Evolutionary conservation across 495 filamentous ascomycete genomes (phyloP), one percentile per base, ranked within the genome.

Genomic region (Penicillium paxilli): DNA sequence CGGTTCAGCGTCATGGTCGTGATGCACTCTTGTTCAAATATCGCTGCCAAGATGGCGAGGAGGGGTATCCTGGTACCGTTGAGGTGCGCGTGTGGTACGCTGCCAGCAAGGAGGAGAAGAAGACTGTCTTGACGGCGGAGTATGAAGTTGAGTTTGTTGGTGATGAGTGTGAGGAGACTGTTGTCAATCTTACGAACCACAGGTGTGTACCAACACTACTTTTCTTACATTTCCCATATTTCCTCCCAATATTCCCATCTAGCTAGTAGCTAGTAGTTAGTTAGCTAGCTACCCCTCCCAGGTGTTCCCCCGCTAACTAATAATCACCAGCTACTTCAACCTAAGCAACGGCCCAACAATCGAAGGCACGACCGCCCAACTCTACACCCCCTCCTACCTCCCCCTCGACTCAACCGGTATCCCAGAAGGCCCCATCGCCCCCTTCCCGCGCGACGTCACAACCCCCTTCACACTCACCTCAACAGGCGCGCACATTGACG

Each of bases 261-360:
- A 21, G 3, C 16, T 19, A 44, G 12, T 19, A 24, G 5, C 17
- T 6, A n/a, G n/a, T 20, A 14, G 22, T 14, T 44, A n/a, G 9
- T 19, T 44, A 41, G 26, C 26, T 30, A 30, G 26, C 26, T 30
- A 30, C 9, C 26, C 12, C 8, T 8, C 3, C 26, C 26, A n/a
- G n/a, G 25, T 24, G 28, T 7, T 20, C 28, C n/a, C 51, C 60
- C n/a, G n/a, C n/a, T n/a, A n/a, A n/a, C n/a, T n/a, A n/a, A n/a
- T n/a, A n/a, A n/a, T n/a, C n/a, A n/a, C n/a, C n/a, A 97, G 92
- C 58, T 98, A 98, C 78, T 98, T 97, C 79, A 96, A 94, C 74
- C 80, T 97, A 49, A 64, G 83, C 16, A 80, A 80, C 49, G 75
- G 68, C 14, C 77, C 86, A 1, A 85, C 85, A 3, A 87, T 94